Conservation (phyloP, 768 basidiomycete species). For the Leccinellum rugosiceps region DNA sequence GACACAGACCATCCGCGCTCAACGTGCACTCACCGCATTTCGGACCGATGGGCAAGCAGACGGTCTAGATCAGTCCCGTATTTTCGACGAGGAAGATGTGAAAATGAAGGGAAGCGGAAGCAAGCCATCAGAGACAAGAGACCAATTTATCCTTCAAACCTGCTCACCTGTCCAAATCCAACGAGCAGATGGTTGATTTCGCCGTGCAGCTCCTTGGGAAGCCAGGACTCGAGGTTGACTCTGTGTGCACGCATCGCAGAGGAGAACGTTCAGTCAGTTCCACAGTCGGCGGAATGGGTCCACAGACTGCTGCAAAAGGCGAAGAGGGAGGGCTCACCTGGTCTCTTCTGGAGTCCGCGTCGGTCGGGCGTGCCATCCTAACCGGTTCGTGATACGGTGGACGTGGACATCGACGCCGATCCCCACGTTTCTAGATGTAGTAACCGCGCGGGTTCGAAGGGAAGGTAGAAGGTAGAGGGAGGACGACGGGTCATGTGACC, state of each 20-base stretch:
- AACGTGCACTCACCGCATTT: slow-evolving; percentile 64
- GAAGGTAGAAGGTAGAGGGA: not conserved
- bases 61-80: slow-evolving; percentile 39
- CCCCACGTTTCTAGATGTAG: slow-evolving; percentile 61
- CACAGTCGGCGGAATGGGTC: not conserved
- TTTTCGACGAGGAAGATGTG: not conserved
- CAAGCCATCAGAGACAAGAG: not conserved
- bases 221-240: slow-evolving; percentile 79
- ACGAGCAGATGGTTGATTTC: slow-evolving; percentile 82
- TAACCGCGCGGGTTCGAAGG: not conserved
- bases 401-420: slow-evolving; percentile 98
- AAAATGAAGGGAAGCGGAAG: not conserved
- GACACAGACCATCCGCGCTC: slow-evolving; percentile 55
- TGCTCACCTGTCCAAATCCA: slow-evolving; percentile 76
- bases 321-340: slow-evolving; percentile 39
- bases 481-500: not conserved
- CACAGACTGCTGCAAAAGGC: not conserved
- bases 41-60: slow-evolving; percentile 65
- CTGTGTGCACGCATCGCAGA: slow-evolving; percentile 30
- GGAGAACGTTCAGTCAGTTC: not conserved
- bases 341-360: slow-evolving; percentile 90
- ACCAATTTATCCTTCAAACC: not conserved
- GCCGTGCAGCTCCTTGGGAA: slow-evolving; percentile 65
- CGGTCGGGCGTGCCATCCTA: slow-evolving; percentile 87
- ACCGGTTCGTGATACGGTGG: slow-evolving; percentile 88